Evolutionary conservation across 768 basidiomycete species (phyloP).

Genomic region (Podaxis sp.): DNA sequence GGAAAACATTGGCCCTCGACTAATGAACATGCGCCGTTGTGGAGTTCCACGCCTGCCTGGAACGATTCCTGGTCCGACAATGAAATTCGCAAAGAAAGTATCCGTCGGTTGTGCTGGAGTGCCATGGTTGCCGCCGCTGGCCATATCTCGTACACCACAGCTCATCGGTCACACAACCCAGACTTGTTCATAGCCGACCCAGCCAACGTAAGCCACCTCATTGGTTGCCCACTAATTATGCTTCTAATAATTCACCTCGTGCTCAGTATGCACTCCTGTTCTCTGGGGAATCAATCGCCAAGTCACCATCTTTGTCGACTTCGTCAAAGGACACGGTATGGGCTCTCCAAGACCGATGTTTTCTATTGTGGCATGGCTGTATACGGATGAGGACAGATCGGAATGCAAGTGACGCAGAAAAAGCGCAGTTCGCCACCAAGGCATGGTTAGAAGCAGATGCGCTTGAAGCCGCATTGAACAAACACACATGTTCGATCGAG

Average conservation of each 20-base stretch:
- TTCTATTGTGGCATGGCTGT: slow-evolving; percentile 74
- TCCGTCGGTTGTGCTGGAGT: slow-evolving; percentile 74
- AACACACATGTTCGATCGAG: slow-evolving; percentile 67
- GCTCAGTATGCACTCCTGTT: slow-evolving; percentile 69
- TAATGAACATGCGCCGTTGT: slow-evolving; percentile 54
- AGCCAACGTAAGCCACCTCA: slow-evolving; percentile 51
- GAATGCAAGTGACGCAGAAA: slow-evolving; percentile 42
- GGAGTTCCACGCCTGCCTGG: slow-evolving; percentile 69
- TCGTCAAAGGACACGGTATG: slow-evolving; percentile 67
- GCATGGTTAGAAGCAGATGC: slow-evolving; percentile 72
- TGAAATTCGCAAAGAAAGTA: slow-evolving; percentile 70
- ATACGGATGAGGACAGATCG: slow-evolving; percentile 52
- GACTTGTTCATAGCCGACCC: slow-evolving; percentile 62
- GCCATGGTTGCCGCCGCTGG: slow-evolving; percentile 61
- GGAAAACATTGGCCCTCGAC: slow-evolving; percentile 49
- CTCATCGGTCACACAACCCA: slow-evolving; percentile 34
- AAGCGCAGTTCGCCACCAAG: slow-evolving; percentile 59
- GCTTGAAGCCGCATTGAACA: slow-evolving; percentile 60
- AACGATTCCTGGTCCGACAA: slow-evolving; percentile 51
- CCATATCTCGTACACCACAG: slow-evolving; percentile 57
- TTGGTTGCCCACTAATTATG: neutral
- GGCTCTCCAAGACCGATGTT: slow-evolving; percentile 70
- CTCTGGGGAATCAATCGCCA: slow-evolving; percentile 61
- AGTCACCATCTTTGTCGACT: slow-evolving; percentile 28
- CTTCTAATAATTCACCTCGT: slow-evolving; percentile 3